Conservation (phyloP, 805 yeast genomes). For the Ogataea naganishii region DNA sequence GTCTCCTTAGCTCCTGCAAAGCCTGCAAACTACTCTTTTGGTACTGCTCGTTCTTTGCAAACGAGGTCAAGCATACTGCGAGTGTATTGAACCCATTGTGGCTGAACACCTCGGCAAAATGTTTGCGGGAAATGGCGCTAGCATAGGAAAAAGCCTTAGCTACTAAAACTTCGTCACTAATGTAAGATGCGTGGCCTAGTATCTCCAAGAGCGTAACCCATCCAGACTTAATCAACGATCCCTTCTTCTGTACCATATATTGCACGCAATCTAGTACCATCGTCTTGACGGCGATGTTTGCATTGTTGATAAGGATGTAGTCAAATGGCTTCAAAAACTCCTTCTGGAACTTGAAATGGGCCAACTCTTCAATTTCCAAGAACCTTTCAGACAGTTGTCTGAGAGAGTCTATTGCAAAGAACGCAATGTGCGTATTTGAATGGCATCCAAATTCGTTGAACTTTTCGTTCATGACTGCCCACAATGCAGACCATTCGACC, state of each 20-base stretch:
- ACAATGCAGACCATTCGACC: conserved; percentile 91
- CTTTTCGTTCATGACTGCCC: conserved; percentile 89
- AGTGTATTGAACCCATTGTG: conserved; percentile 65
- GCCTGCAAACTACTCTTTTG: conserved; percentile 79
- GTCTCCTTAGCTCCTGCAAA: conserved; percentile 58
- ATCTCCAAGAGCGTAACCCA: conserved; percentile 87
- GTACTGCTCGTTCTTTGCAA: conserved; percentile 76
- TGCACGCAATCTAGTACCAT: conserved; percentile 86
- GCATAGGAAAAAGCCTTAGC: conserved; percentile 56
- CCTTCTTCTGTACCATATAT: conserved; percentile 74
- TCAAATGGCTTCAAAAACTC: conserved; percentile 91
- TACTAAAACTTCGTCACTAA: conserved; percentile 49
- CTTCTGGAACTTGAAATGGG: conserved; percentile 92
- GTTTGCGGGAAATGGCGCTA: conserved; percentile 50
- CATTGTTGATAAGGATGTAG: conserved; percentile 61
- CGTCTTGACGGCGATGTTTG: conserved; percentile 64
- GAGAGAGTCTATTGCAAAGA: conserved; percentile 89
- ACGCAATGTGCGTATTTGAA: conserved; percentile 63
- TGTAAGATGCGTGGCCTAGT: conserved; percentile 64
- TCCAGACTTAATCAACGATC: conserved; percentile 75
- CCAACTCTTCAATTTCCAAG: conserved; percentile 84
- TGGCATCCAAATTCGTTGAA: conserved; percentile 83
- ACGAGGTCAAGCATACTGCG: conserved; percentile 66
- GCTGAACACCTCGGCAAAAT: conserved; percentile 50
- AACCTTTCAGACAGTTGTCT: conserved; percentile 90